Conservation (phyloP, 139 green algal species). For the Chlorella sp. region DNA sequence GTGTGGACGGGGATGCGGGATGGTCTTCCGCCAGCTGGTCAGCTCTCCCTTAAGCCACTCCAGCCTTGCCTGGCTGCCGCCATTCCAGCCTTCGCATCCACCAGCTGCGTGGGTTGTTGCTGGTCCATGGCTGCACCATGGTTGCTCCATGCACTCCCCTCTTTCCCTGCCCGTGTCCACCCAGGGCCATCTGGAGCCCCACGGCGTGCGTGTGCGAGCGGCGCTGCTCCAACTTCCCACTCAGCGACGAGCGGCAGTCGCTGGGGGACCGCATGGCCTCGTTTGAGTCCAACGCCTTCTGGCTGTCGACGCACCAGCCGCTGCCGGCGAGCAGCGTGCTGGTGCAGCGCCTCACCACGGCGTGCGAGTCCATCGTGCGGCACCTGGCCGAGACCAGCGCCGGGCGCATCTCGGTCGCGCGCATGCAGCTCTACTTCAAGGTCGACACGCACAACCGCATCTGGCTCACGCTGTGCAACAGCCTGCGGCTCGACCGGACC, state of each 20-base stretch:
- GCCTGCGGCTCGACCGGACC: conserved; percentile 18
- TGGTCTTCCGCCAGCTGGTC: no score
- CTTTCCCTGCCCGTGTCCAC: no score
- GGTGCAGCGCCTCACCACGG: not conserved
- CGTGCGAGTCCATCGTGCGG: conserved; percentile 20
- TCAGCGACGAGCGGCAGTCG: conserved; percentile 13
- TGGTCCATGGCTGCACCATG: not conserved
- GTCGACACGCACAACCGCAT: conserved; percentile 31
- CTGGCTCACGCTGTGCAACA: conserved; percentile 31
- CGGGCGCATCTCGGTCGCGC: conserved; percentile 11
- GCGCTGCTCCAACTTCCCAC: conserved; percentile 8
- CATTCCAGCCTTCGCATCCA: no score
- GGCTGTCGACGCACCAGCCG: conserved; percentile 10
- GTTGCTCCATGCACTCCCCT: no score
- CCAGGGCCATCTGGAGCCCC: conserved; percentile 11
- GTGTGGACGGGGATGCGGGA: not conserved
- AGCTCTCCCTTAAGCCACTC: no score
- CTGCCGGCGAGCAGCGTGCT: conserved; percentile 17
- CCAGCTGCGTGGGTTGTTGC: no score
- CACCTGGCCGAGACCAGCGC: conserved; percentile 25
- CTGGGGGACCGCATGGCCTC: conserved; percentile 16
- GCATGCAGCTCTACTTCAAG: conserved; percentile 36
- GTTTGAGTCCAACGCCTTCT: conserved; percentile 16
- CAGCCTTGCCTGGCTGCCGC: no score
- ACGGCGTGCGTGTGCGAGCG: conserved; percentile 17